phyloP scores from a whole-genome alignment of 1,139 yeast species.

The Hansenula anomala region DNA sequence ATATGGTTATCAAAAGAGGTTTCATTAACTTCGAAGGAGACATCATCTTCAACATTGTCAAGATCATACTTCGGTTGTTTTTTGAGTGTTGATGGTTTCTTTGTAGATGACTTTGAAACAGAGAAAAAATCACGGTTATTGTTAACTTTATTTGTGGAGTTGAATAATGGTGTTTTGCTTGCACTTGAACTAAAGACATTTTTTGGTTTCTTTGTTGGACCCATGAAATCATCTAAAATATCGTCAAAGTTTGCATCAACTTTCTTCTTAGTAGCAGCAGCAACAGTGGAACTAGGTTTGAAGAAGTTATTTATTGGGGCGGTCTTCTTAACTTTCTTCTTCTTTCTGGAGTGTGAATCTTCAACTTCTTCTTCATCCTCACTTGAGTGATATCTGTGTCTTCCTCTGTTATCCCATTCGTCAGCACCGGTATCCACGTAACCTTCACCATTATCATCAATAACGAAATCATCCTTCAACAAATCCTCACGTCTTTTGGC shows the following conservation, averaged over 20 bases:
- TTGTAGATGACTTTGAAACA: conserved; percentile 3
- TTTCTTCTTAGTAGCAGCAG: conserved; percentile 25
- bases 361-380: conserved; percentile 25
- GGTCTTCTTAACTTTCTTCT: conserved; percentile 40
- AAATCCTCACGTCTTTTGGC: conserved; percentile 75
- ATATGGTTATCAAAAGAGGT: conserved; percentile 16
- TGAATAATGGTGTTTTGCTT: conserved; percentile 13
- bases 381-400: conserved; percentile 22
- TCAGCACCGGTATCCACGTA: conserved; percentile 91
- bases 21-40: conserved; percentile 15
- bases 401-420: conserved; percentile 53
- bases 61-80: conserved; percentile 4
- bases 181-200: conserved; percentile 7
- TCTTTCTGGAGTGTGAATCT: conserved; percentile 19
- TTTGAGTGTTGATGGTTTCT: conserved; percentile 8
- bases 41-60: conserved; percentile 14
- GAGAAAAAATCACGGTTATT: conserved; percentile 12
- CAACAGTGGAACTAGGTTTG: conserved; percentile 30
- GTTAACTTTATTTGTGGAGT: conserved; percentile 12
- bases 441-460: conserved; percentile 56
- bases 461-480: conserved; percentile 87
- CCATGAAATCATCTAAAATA: conserved; percentile 40
- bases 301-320: conserved; percentile 54
- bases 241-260: conserved; percentile 38
- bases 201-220: conserved; percentile 11